phyloP scores from a whole-genome alignment of 106 monocot genomes.

The Acanthochlamys bracteata region DNA sequence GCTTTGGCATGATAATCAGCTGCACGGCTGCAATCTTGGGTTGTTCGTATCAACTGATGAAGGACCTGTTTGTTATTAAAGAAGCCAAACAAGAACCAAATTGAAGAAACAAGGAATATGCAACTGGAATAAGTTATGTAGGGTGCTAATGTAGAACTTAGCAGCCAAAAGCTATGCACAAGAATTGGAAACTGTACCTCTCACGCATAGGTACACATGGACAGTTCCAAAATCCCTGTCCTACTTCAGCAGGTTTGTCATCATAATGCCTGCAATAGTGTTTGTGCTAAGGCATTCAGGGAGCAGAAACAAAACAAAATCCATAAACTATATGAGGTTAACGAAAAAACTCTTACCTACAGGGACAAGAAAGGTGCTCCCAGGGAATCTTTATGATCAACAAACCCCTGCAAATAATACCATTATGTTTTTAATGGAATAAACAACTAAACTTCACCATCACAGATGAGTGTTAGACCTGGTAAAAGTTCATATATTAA shows the following conservation, averaged over 20 bases:
- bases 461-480: neutral
- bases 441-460: neutral
- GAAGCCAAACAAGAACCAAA: too few relatives aligned
- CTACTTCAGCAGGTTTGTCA: slow-evolving; percentile 93
- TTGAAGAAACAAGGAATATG: too few relatives aligned
- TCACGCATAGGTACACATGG: slow-evolving; percentile 99
- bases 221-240: slow-evolving; percentile 98
- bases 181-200: slow-evolving; percentile 42
- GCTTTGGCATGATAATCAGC: too few relatives aligned
- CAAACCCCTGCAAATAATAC: slow-evolving; percentile 53
- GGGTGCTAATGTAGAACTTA: too few relatives aligned
- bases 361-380: slow-evolving; percentile 97
- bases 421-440: neutral
- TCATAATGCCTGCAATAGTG: slow-evolving; percentile 83
- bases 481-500: too few relatives aligned
- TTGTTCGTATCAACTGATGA: too few relatives aligned
- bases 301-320: neutral
- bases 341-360: slow-evolving; percentile 50
- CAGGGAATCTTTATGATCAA: slow-evolving; percentile 91
- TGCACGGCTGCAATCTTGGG: too few relatives aligned
- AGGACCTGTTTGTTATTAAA: too few relatives aligned
- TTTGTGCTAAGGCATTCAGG: neutral
- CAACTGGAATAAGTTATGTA: too few relatives aligned
- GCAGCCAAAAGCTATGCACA: too few relatives aligned
- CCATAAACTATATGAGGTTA: neutral